Conservation (phyloP, 495 filamentous ascomycete genomes). For the Neurospora sp. region DNA sequence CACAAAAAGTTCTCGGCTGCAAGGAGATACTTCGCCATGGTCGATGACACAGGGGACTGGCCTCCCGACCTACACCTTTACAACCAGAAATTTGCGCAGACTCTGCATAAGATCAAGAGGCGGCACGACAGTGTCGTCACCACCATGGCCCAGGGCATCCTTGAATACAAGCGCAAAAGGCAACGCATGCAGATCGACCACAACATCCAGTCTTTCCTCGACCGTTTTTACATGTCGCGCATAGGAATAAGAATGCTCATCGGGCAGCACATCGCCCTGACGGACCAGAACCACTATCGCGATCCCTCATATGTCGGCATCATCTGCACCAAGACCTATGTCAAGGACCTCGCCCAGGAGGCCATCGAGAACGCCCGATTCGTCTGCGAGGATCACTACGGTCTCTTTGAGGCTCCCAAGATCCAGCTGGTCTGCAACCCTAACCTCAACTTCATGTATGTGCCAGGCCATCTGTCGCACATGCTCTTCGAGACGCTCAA, state of each 20-base stretch:
- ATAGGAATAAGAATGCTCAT: constrained; percentile 99
- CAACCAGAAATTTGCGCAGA: constrained; percentile 79
- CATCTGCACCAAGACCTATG: constrained; percentile 97
- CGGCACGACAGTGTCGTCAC: constrained; percentile 96
- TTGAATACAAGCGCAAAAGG: constrained; percentile 92
- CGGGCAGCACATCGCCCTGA: constrained; percentile 93
- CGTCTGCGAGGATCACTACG: constrained; percentile 98
- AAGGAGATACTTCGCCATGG: constrained; percentile 81
- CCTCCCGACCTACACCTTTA: constrained; percentile 91
- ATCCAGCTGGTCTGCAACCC: constrained; percentile 92
- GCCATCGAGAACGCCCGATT: constrained; percentile 97
- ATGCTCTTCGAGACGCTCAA: constrained; percentile 99
- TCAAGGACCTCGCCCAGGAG: constrained; percentile 89
- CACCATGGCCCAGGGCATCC: constrained; percentile 86
- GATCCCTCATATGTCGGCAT: constrained; percentile 95
- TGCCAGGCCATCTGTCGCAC: constrained; percentile 92
- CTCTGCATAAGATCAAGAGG: constrained; percentile 84
- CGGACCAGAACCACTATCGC: constrained; percentile 75
- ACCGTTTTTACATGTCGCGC: constrained; percentile 99
- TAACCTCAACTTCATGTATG: constrained; percentile 96
- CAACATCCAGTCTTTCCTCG: constrained; percentile 91
- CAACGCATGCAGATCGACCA: constrained; percentile 98
- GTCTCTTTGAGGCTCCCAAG: constrained; percentile 92
- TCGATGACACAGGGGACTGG: constrained; percentile 83
- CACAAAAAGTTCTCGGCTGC: constrained; percentile 40